These are phyloP conservation scores for Fomitopsis pulvina DNA, from an alignment of 768 basidiomycete genomes.

Conservation along the genomic window DNA sequence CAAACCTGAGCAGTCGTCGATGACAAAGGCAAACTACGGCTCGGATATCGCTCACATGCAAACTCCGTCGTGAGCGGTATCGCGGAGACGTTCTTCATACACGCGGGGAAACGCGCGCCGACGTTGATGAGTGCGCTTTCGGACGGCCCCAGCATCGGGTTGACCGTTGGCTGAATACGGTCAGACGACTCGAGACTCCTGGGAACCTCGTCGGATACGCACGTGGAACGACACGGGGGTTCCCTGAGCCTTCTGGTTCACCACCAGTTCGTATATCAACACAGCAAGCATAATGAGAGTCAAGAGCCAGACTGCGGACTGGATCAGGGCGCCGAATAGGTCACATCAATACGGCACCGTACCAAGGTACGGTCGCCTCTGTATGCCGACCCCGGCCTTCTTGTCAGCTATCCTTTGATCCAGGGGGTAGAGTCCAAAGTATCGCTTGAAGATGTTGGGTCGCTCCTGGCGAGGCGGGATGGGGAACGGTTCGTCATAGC, in stretches of 20 bases:
- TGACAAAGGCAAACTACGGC: not conserved
- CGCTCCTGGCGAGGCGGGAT: constrained; percentile 16
- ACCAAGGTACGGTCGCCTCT: constrained; percentile 77
- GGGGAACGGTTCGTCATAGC: constrained; percentile 55
- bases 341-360: constrained; percentile 17
- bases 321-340: not conserved
- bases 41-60: constrained; percentile 39
- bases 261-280: constrained; percentile 81
- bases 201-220: constrained; percentile 8
- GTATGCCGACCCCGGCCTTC: constrained; percentile 77
- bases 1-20: constrained; percentile 40
- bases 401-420: constrained; percentile 87
- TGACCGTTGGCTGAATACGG: constrained; percentile 58
- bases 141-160: constrained; percentile 89
- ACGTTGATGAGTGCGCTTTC: constrained; percentile 76
- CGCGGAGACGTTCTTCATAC: constrained; percentile 69
- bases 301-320: constrained; percentile 51
- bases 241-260: constrained; percentile 71
- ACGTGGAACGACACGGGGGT: constrained; percentile 83
- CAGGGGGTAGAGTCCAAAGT: constrained; percentile 40
- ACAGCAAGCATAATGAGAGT: constrained; percentile 63
- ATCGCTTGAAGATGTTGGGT: constrained; percentile 14
- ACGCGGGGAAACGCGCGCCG: constrained; percentile 90
- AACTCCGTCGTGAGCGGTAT: constrained; percentile 49
- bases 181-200: not conserved